Base-by-base conservation (phyloP, 805 yeast species). In the Scheffersomyces spartinae region DNA sequence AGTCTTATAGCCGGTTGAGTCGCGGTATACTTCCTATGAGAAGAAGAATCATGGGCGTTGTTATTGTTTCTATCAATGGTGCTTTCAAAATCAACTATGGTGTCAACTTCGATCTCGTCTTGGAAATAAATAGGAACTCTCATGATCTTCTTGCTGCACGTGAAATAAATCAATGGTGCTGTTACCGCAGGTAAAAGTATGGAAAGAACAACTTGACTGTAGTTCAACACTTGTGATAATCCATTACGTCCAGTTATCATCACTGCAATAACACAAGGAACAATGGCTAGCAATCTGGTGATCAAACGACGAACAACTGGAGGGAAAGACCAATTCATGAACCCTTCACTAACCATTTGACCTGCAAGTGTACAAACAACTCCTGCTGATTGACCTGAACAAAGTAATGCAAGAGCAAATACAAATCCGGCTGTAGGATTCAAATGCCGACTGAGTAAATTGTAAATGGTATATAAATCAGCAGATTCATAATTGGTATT, bases 371-470 rank as follows among this genome's bases (percentile, higher is more conserved):
- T 86, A 45, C 94, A 85, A 11, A 85, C 94, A 20, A 88, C 81
- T 21, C 95, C 95, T 2, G 95, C 95, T 41, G 91, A 77, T 44
- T 85, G 88, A n/a, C 96, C 96, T 9, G 88, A 76, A 45, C 81
- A 85, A 23, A 85, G 58, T 52, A 85, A 68, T 1, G 95, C 95
- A 25, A 84, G 52, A 0, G 95, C 95, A 60, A 86, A 85, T 0
- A 85, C 76, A 7, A 81, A 58, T 5, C 94, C 96, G 1, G 95
- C 96, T 5, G 85, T 72, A 9, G 81, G 78, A 1, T 94, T 80
- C 20, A 85, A 62, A 41, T 80, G 81, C 16, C 62, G 56, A 4
- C 72, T 61, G 15, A 85, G 64, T 49, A 85, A 58, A 29, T 75
- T 66, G 45, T 85, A 82, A 32, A 85, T 79, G 9, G 93, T 75